Conservation (phyloP, 169 alveolate species). For the Eimeria acervulina region DNA sequence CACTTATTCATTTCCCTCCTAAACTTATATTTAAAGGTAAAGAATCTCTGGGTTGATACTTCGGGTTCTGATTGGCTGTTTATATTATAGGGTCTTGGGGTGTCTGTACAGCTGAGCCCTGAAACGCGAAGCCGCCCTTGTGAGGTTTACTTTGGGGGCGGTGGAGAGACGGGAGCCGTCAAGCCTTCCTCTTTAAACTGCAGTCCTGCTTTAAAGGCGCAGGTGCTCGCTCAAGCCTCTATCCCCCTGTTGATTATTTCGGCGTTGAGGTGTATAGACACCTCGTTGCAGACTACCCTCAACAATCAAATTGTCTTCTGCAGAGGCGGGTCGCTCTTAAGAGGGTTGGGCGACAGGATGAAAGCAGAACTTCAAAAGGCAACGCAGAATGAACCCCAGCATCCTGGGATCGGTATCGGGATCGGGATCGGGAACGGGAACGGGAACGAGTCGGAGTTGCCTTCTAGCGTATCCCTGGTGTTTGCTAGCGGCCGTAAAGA, state of each 20-base stretch:
- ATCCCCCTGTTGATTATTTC: background rate
- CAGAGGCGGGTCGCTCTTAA: background rate
- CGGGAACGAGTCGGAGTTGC: background rate
- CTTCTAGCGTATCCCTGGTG: background rate
- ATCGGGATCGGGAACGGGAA: background rate
- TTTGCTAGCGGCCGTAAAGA: background rate
- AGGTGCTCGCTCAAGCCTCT: background rate
- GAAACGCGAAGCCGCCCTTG: background rate
- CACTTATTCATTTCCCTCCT: too few species aligned
- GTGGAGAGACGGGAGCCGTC: background rate
- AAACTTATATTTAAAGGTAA: too few species aligned
- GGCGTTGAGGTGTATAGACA: background rate
- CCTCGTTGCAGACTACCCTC: background rate
- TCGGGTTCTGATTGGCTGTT: too few species aligned
- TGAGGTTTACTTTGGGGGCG: slow-evolving; percentile 34
- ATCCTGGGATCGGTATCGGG: background rate
- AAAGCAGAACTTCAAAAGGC: background rate
- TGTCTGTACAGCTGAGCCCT: slow-evolving; percentile 4
- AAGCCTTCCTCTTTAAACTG: background rate
- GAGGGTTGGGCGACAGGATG: background rate
- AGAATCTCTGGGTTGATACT: too few species aligned
- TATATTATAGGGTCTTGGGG: background rate
- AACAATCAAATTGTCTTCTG: background rate
- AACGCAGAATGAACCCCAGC: background rate
- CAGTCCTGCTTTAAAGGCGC: background rate